Base-by-base conservation (phyloP, 2,329 filamentous ascomycete genomes). In the Colletotrichum falcatum region DNA sequence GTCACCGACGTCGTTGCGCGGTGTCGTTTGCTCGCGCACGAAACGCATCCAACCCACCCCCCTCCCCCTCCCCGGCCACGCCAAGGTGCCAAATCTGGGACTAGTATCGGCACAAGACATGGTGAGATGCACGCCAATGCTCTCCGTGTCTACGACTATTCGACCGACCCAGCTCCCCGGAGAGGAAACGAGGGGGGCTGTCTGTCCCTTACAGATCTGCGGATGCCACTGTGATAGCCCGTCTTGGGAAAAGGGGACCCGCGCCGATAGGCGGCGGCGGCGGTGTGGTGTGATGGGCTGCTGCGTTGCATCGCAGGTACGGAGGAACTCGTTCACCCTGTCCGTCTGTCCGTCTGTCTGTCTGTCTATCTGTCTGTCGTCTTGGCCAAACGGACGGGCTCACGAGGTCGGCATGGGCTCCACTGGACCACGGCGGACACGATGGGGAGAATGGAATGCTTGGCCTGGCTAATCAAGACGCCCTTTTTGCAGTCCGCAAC, bases 211-310 rank as follows among this genome's bases (percentile, higher is more conserved):
- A 49, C 44, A 70, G 51, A 62, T 44, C 5, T 5, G 7, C 23
- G 20, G 12, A 62, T 67, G 58, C 37, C 28, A 62, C 63, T 44
- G 67, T 58, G 49, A 42, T 26, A 70, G 51, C 49, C 49, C 35
- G 42, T 12, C 39, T 39, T 48, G 61, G 26, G 20, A 51, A 37
- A 37, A 33, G 30, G 33, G 46, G 44, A 26, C 8, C 28, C 20
- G 28, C 46, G 16, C 26, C 23, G 20, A 56, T 39, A 20, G 26
- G 28, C 30, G 49, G 55, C 63, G 67, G 67, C 63, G 23, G 26
- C 37, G 28, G 26, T 26, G 16, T 20, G 42, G 3, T 44, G 20
- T 42, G 33, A 65, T 33, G 18, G 20, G 48, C 28, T 66, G 55
- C 62, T 55, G 62, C 62, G 53, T 61, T 42, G 23, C 46, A 49